phyloP scores from a whole-genome alignment of 1,284 basidiomycete genomes.

The Chiua sp. region DNA sequence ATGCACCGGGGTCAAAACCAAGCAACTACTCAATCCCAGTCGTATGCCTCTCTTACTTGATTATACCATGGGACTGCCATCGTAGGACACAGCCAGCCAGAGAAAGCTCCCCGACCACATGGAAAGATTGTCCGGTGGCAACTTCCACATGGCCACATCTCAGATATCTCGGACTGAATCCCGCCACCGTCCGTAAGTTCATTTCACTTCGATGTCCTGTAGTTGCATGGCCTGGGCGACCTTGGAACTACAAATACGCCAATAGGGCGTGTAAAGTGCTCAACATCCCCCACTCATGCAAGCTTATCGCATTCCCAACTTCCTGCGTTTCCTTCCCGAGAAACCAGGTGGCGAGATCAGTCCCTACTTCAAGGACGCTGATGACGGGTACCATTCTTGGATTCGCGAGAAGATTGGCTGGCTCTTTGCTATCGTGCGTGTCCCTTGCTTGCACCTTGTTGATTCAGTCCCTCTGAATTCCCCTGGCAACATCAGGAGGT shows the following conservation, averaged over 20 bases:
- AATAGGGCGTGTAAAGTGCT: background rate
- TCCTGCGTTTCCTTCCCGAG: constrained; percentile 30
- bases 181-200: constrained; percentile 12
- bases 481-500: constrained; percentile 32
- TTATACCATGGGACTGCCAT: too few relatives aligned
- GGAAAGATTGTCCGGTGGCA: background rate
- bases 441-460: background rate
- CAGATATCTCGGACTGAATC: background rate
- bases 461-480: background rate
- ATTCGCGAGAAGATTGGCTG: constrained; percentile 30
- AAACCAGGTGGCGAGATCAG: constrained; percentile 37
- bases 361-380: constrained; percentile 28
- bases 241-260: constrained; percentile 23
- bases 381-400: constrained; percentile 30
- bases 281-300: constrained; percentile 20
- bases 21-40: background rate
- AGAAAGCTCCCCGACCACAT: background rate
- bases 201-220: constrained; percentile 23
- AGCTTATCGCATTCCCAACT: constrained; percentile 29
- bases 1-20: background rate
- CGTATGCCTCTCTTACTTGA: background rate
- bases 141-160: background rate
- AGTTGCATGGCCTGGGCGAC: background rate
- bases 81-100: background rate
- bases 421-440: constrained; percentile 28